Evolutionary conservation across 1,284 basidiomycete genomes (phyloP).

Genomic region (Trichosporon asahii): DNA sequence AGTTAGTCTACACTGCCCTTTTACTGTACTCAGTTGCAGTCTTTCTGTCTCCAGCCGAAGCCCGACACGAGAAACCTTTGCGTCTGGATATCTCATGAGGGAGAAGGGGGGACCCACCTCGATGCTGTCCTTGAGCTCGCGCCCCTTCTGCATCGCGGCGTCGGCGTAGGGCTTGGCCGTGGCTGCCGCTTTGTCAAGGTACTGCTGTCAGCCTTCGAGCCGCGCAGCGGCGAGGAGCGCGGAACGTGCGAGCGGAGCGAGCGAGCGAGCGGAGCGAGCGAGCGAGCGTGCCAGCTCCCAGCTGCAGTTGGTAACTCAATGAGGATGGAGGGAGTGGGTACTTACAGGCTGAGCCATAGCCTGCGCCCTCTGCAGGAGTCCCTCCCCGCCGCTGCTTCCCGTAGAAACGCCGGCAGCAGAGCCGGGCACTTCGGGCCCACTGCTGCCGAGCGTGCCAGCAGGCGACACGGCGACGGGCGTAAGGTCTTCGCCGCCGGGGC

Average conservation of each 20-base stretch:
- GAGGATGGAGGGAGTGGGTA: background rate
- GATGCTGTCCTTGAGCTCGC: conserved; percentile 41
- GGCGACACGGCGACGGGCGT: background rate
- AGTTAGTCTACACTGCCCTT: too few species aligned
- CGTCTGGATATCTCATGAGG: too few species aligned
- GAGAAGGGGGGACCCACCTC: conserved; percentile 30
- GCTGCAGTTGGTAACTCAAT: too few species aligned
- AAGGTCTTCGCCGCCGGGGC: background rate
- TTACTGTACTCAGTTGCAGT: too few species aligned
- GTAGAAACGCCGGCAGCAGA: background rate
- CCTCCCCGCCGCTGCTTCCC: background rate
- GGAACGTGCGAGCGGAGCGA: too few species aligned
- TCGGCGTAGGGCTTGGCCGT: conserved; percentile 42
- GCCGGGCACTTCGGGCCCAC: background rate
- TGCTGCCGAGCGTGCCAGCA: background rate
- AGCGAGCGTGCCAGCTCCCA: too few species aligned
- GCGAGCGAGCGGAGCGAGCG: too few species aligned
- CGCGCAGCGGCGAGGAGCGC: too few species aligned
- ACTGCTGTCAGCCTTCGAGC: conserved; percentile 21
- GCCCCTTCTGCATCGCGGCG: conserved; percentile 41
- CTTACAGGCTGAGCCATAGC: conserved; percentile 12
- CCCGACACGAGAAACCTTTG: too few species aligned
- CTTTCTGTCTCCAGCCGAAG: too few species aligned
- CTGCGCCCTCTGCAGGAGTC: conserved; percentile 4
- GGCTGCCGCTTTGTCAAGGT: conserved; percentile 34